Base-by-base conservation (phyloP, 108 stramenopile species). In the Craspedostauros australis region DNA sequence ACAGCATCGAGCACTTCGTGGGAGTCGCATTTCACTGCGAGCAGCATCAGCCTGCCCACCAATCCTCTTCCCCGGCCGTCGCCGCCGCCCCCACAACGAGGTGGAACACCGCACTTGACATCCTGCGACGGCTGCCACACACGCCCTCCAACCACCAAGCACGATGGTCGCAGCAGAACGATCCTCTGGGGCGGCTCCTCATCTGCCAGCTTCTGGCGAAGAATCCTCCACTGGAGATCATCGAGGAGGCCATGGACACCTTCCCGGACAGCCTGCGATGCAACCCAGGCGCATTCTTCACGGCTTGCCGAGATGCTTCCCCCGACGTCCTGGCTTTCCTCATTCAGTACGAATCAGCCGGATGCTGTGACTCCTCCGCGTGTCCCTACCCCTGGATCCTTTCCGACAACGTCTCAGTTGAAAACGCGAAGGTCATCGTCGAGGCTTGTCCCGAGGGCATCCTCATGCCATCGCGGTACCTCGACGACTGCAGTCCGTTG, bases 361-460 rank as follows among this genome's bases (percentile, higher is more conserved):
- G n/a, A n/a, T n/a, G n/a, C n/a, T n/a, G n/a, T n/a, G 1, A 33
- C 21, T 52, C 39, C 16, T 23, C 14, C 11, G 33, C 36, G 12
- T 66, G 65, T 19, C 65, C 65, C 14, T 66, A 57, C 29, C 65
- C 65, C 12, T 66, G 55, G 55, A 27, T 66, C 23, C 11, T 57
- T 4, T 57, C 54, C 15, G 50, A 57, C 20, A 19, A 18, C 12
- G 23, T 57, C 6, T 31, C 56, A 3, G 39, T 42, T 5, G 39
- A 49, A 11, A 34, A 27, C 8, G 55, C 49, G 3, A 19, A 40
- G 21, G 26, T 49, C 11, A 25, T 66, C 8, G 27, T 66, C 0
- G 26, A 57, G 26, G 15, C 24, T 0, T 66, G 25, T 19, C 65
- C 65, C 8, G 16, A 43, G 26, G 56, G 65, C 5, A 42, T 57